phyloP scores from a whole-genome alignment of 2,329 filamentous ascomycete species.

The Alternaria ethzedia region DNA sequence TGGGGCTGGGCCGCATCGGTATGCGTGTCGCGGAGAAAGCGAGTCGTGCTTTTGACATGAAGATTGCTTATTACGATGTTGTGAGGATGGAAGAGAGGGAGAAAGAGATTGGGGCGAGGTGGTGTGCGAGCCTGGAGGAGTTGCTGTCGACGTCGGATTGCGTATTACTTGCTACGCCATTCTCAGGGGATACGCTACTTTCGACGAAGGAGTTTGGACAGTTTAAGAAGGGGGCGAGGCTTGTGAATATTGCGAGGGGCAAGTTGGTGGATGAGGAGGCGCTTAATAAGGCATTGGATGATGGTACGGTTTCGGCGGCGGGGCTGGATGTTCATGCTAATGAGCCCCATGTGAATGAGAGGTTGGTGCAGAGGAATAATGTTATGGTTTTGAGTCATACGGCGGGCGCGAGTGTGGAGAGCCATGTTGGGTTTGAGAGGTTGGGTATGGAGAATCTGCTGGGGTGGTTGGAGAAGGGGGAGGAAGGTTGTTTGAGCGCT shows the following conservation, averaged over 20 bases:
- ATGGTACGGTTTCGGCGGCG: conserved; percentile 57
- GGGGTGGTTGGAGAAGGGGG: conserved; percentile 60
- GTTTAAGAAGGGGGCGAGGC: conserved; percentile 62
- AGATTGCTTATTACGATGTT: conserved; percentile 68
- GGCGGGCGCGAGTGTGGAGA: conserved; percentile 70
- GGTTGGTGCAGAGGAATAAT: conserved; percentile 53
- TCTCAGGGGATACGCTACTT: conserved; percentile 58
- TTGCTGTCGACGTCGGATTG: conserved; percentile 64
- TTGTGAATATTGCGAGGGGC: conserved; percentile 72
- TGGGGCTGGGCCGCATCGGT: conserved; percentile 69
- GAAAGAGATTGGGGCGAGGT: conserved; percentile 59
- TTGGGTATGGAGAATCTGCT: conserved; percentile 71
- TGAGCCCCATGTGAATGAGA: conserved; percentile 63
- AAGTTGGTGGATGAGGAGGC: conserved; percentile 70
- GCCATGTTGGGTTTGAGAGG: conserved; percentile 70
- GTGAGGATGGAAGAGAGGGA: conserved; percentile 57
- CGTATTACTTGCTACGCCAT: conserved; percentile 67
- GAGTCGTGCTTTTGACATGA: conserved; percentile 68
- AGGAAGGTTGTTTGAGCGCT: conserved; percentile 62
- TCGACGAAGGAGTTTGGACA: conserved; percentile 54
- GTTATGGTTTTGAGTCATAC: conserved; percentile 71
- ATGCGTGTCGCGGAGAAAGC: conserved; percentile 64
- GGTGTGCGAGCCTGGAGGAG: conserved; percentile 58
- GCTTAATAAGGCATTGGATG: conserved; percentile 64
- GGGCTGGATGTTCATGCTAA: conserved; percentile 69